Evolutionary conservation across 192 early-diverging fungal genomes (phyloP), one percentile per base, ranked within the genome.

Genomic region (Entomortierella lignicola): DNA sequence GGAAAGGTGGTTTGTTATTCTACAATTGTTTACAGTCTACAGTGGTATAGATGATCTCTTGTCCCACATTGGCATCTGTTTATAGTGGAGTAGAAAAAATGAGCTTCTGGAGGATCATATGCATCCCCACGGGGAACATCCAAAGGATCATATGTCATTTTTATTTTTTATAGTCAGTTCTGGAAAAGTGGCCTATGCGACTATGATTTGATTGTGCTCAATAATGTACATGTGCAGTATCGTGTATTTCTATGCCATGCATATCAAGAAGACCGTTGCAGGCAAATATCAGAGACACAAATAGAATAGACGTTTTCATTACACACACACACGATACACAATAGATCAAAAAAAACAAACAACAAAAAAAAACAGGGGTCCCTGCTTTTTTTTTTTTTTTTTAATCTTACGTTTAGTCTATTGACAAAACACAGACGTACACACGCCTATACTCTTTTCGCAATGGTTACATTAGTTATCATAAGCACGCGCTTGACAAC

Each of bases 361-460:
- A 55, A 43, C 8, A 34, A 26, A 20, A n/a, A 10, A 18, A 66
- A 66, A 63, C 20, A 39, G 51, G 48, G 63, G 37, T 51, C 29
- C n/a, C n/a, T 27, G 48, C 30, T 15, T 37, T 20, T 21, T 37
- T 4, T 32, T 37, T 10, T 37, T 10, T 37, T n/a, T n/a, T n/a
- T n/a, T n/a, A n/a, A n/a, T n/a, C n/a, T n/a, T n/a, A n/a, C n/a
- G n/a, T n/a, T n/a, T n/a, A n/a, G n/a, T n/a, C n/a, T n/a, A n/a
- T n/a, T n/a, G n/a, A n/a, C n/a, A n/a, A n/a, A n/a, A n/a, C n/a
- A n/a, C n/a, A n/a, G n/a, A n/a, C n/a, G n/a, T n/a, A n/a, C n/a
- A n/a, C n/a, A n/a, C n/a, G n/a, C n/a, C n/a, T n/a, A 5, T 23
- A 1, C 32, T 11, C 32, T 37, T 10, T 10, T 4, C 34, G 5